These are phyloP conservation scores for Maudiozyma pseudohumilis DNA, from an alignment of 805 yeast species.

Conservation along the genomic window DNA sequence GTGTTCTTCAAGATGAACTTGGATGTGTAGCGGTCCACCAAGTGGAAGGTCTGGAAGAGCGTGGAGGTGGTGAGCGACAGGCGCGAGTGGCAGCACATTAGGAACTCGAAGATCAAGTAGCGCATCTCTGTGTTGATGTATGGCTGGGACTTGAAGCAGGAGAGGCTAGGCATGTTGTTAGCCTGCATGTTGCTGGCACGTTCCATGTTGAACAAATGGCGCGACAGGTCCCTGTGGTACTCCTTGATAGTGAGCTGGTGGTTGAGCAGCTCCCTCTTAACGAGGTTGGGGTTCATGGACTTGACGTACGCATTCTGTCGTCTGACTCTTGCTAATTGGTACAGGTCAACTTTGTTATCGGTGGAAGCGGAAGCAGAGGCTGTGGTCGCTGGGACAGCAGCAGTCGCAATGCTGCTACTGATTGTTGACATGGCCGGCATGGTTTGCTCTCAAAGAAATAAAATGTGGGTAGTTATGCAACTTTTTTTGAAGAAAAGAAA, in stretches of 20 bases:
- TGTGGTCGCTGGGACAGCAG: no score
- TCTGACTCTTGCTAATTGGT: slow-evolving; percentile 9
- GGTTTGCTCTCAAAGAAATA: no score
- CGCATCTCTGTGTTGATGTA: slow-evolving; percentile 46
- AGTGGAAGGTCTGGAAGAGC: slow-evolving; percentile 53
- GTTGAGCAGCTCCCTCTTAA: slow-evolving; percentile 38
- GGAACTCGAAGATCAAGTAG: slow-evolving; percentile 67
- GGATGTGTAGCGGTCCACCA: slow-evolving; percentile 81
- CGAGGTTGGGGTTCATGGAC: slow-evolving; percentile 25
- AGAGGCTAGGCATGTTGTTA: slow-evolving; percentile 7
- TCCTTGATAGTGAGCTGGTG: slow-evolving; percentile 37
- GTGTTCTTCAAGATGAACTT: slow-evolving; percentile 67
- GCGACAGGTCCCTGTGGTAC: slow-evolving; percentile 20
- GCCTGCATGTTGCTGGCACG: background rate
- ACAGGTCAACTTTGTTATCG: background rate
- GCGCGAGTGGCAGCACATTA: slow-evolving; percentile 60
- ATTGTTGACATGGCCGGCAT: no score
- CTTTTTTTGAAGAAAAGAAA: no score
- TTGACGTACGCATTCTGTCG: slow-evolving; percentile 10
- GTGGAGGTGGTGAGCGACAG: slow-evolving; percentile 54
- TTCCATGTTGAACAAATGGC: background rate
- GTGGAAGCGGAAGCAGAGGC: no score
- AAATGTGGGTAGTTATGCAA: no score
- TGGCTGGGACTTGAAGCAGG: slow-evolving; percentile 31
- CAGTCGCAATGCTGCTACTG: no score